Evolutionary conservation across 139 green algal species (phyloP), one percentile per base, ranked within the genome.

Genomic region (Microglena sp.): DNA sequence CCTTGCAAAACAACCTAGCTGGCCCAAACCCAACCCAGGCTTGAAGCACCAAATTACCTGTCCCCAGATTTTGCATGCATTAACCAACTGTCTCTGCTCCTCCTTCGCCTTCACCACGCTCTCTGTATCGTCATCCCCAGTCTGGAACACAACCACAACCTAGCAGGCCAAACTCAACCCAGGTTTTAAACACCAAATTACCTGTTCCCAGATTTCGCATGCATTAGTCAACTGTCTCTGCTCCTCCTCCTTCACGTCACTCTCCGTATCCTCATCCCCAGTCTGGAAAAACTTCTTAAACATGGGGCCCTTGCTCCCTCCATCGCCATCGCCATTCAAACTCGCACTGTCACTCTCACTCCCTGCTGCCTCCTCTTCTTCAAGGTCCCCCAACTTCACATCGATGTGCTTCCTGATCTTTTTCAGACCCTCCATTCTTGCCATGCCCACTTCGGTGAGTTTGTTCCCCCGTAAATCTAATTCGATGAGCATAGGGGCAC

Each of bases 381-480:
- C 18, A 4, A 67, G 30, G 22, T 66, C 27, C 0, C 77, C 80
- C 2, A 71, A 60, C 45, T 68, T 53, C 0, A 87, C 55, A 15
- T 43, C 62, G 7, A 87, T 61, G 58, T 78, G 63, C 55, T 78
- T 82, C 0, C 81, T 63, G 0, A 64, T 2, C 50, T 78, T 82
- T 33, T 60, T 29, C 54, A 87, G 44, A 8, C 73, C 64, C 7
- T 61, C 77, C 77, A 84, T 74, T 55, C 43, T 33, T 1, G 64
- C 32, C 1, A 70, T 11, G 0, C 68, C 77, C 11, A 46, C 35
- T 7, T 61, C 33, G 7, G 68, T 67, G 4, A 86, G 55, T 1
- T 66, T 69, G 66, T 86, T 88, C 33, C 76, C 82, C 5, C 71
- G 45, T 60, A 87, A 55, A 68, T 86, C 74, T 5, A 88, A 74